Evolutionary conservation across 2,329 filamentous ascomycete species (phyloP), one percentile per base, ranked within the genome.

Genomic region (Septoria petroselini): DNA sequence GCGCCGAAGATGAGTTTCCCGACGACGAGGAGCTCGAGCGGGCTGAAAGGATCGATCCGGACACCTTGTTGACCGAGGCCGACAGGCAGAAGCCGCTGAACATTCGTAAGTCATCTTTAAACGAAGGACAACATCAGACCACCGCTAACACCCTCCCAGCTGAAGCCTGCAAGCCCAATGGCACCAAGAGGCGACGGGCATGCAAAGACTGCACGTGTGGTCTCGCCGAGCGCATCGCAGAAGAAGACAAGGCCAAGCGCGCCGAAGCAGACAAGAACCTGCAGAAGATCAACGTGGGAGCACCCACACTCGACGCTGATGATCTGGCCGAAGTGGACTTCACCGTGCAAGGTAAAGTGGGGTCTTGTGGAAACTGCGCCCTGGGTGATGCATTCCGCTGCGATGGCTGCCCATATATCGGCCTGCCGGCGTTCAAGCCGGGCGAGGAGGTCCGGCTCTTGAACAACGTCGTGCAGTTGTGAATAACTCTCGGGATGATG

Each of bases 141-240:
- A n/a, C n/a, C n/a, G 14, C 34, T 47, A 17, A 47, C 43, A 27
- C 5, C 4, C n/a, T 12, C 19, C 14, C 57, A 88, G 91, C 93
- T 44, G 80, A 85, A 19, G 88, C 94, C 67, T 98, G 93, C 70
- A 82, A 84, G 52, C 91, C 91, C 40, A 88, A 93, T 37, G 43
- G 43, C 15, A 89, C 88, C 51, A 95, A 95, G 75, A 84, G 91
- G 61, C 85, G 91, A 48, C 84, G 91, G 55, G 90, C 93, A 50
- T 98, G 93, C 78, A 97, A 98, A 73, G 93, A 98, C 75, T 98
- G 93, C 76, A 91, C 88, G 7, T 98, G 93, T 67, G 93, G 93
- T 42, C 82, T 98, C 19, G 89, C 91, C 18, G 82, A 93, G 68
- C 83, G 85, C 54, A 72, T 97, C 42, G 86, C 89, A 62, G 85